A percentile compares a stretch with the other conserved stretches of the same genome.
phyloP scores from a whole-genome alignment of 2,329 filamentous ascomycete genomes.

The Colletotrichum chlorophyti region DNA sequence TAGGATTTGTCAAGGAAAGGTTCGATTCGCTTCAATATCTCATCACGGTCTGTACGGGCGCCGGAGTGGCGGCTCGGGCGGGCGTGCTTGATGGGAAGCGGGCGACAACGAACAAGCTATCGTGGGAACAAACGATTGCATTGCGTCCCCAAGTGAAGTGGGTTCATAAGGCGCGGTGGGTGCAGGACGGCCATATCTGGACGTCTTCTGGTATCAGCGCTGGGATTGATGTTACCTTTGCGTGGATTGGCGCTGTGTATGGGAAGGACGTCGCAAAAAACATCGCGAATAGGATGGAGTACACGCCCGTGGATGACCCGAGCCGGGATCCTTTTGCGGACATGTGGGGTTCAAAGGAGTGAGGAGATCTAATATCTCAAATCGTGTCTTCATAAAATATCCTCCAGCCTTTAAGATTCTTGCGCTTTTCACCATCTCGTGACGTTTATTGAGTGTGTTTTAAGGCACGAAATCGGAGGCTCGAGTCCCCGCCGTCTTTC shows the following conservation, averaged over 20 bases:
- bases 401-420: no score
- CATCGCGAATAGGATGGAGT: conserved; percentile 62
- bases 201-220: conserved; percentile 64
- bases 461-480: no score
- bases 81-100: conserved; percentile 58
- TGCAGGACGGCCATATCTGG: conserved; percentile 64
- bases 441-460: no score
- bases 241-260: conserved; percentile 61
- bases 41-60: conserved; percentile 65
- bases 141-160: conserved; percentile 54
- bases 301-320: conserved; percentile 59
- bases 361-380: background rate
- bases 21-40: conserved; percentile 52
- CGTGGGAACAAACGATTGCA: conserved; percentile 48
- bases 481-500: no score
- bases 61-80: conserved; percentile 55
- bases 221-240: conserved; percentile 67
- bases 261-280: conserved; percentile 55
- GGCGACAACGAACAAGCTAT: conserved; percentile 65
- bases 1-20: conserved; percentile 46
- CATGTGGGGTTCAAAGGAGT: conserved; percentile 1
- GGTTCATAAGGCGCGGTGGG: conserved; percentile 63
- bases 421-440: no score
- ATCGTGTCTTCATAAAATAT: no score
- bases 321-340: conserved; percentile 61